Conservation (phyloP, 345 rosid species). For the Eucalyptus polyanthemos region DNA sequence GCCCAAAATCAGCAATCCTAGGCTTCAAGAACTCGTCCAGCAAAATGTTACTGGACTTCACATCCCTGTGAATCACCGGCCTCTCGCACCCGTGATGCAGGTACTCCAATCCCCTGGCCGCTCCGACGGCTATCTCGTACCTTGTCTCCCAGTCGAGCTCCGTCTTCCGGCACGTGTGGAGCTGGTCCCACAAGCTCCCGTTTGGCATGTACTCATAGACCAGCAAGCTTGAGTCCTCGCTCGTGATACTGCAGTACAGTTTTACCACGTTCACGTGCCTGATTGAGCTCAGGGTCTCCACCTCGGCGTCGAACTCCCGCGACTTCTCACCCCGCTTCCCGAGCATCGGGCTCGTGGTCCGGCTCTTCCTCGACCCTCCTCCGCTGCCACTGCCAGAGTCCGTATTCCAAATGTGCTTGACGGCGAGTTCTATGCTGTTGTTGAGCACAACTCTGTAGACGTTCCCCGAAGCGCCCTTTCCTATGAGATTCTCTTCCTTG, state of each 20-base stretch:
- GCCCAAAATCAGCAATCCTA: constrained; percentile 9
- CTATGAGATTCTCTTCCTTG: constrained; percentile 6
- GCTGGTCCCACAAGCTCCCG: constrained; percentile 11
- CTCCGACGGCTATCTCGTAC: constrained; percentile 3
- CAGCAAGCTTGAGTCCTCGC: constrained; percentile 9
- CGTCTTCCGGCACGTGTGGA: neutral
- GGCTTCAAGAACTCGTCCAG: constrained; percentile 15
- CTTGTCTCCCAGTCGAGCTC: constrained; percentile 7
- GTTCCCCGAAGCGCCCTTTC: constrained; percentile 5
- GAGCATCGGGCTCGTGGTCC: constrained; percentile 56
- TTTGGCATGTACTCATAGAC: constrained; percentile 7
- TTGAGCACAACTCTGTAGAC: constrained; percentile 1
- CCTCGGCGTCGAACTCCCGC: constrained; percentile 4
- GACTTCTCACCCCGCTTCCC: constrained; percentile 13
- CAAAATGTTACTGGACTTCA: constrained; percentile 25
- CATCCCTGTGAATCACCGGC: constrained; percentile 20
- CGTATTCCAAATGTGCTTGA: constrained; percentile 16
- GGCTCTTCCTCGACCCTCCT: constrained; percentile 8
- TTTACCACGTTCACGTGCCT: constrained; percentile 9
- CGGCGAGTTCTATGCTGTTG: constrained; percentile 1
- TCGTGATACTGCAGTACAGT: constrained; percentile 7
- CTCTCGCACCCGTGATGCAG: constrained; percentile 22
- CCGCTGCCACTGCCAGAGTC: neutral
- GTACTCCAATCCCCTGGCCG: constrained; percentile 11
- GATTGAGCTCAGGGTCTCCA: constrained; percentile 7